These are phyloP conservation scores for Pholiota microspora DNA, from an alignment of 768 basidiomycete species.

Conservation along the genomic window DNA sequence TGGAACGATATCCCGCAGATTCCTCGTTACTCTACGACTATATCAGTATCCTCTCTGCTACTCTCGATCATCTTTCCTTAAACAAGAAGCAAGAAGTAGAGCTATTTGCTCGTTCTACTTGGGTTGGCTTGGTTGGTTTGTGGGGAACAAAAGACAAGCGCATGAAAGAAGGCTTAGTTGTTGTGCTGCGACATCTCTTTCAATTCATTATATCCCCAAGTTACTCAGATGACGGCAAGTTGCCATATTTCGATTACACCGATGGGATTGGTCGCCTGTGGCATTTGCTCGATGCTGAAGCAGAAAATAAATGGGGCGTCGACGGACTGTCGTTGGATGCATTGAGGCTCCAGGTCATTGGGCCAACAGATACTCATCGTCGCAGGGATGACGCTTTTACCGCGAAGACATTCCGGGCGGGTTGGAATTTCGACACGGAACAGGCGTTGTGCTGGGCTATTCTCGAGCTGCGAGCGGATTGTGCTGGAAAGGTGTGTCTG, in stretches of 20 bases:
- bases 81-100: slow-evolving; percentile 64
- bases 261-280: slow-evolving; percentile 53
- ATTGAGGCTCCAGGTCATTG: slow-evolving; percentile 52
- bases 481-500: slow-evolving; percentile 56
- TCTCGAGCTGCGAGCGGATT: slow-evolving; percentile 79
- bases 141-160: slow-evolving; percentile 79
- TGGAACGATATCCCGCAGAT: slow-evolving; percentile 65
- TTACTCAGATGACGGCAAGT: slow-evolving; percentile 17
- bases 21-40: slow-evolving; percentile 80
- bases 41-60: slow-evolving; percentile 62
- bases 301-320: slow-evolving; percentile 61
- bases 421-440: slow-evolving; percentile 63
- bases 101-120: slow-evolving; percentile 57
- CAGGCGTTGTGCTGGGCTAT: slow-evolving; percentile 81
- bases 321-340: slow-evolving; percentile 64
- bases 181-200: slow-evolving; percentile 69
- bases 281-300: slow-evolving; percentile 58
- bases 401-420: slow-evolving; percentile 67
- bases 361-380: slow-evolving; percentile 14
- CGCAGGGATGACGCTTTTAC: slow-evolving; percentile 44
- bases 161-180: slow-evolving; percentile 76
- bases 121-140: slow-evolving; percentile 62
- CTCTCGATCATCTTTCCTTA: slow-evolving; percentile 73
- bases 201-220: slow-evolving; percentile 51
- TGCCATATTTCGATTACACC: slow-evolving; percentile 35